Evolutionary conservation across 129 eudicot species (phyloP).

Genomic region (Flaveria sonorensis): DNA sequence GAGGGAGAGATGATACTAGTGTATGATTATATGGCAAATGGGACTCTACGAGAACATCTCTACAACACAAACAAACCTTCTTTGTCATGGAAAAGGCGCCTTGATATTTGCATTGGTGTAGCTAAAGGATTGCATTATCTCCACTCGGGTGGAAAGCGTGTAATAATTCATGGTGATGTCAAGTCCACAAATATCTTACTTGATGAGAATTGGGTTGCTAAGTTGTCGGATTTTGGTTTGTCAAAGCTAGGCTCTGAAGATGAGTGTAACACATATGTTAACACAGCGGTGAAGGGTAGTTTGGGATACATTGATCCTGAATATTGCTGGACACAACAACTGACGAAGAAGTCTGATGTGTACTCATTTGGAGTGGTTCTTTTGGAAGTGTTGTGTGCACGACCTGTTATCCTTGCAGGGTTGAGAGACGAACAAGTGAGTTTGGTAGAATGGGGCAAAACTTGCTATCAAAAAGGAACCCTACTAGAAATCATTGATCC

Average conservation of each 20-base stretch:
- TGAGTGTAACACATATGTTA: conserved; percentile 44
- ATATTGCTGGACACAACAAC: conserved; percentile 46
- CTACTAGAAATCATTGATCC: not conserved
- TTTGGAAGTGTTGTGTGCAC: conserved; percentile 54
- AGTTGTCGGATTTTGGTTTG: conserved; percentile 70
- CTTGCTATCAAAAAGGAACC: not conserved
- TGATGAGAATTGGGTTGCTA: conserved; percentile 40
- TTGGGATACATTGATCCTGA: conserved; percentile 61
- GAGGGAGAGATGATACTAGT: no score
- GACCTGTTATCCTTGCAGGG: not conserved
- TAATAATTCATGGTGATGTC: conserved; percentile 62
- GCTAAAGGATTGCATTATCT: conserved; percentile 49
- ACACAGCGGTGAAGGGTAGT: conserved; percentile 58
- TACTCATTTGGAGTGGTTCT: conserved; percentile 69
- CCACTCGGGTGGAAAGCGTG: conserved; percentile 41
- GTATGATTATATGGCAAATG: no score
- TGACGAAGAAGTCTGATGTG: conserved; percentile 59
- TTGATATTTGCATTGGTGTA: no score
- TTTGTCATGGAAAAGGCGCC: no score
- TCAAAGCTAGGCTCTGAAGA: conserved; percentile 51
- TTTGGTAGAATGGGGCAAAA: not conserved
- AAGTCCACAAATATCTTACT: conserved; percentile 49
- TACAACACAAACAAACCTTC: no score
- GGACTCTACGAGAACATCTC: no score
- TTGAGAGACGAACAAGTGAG: not conserved